Base-by-base conservation (phyloP, 495 filamentous ascomycete species). In the Podospora pseudopauciseta region DNA sequence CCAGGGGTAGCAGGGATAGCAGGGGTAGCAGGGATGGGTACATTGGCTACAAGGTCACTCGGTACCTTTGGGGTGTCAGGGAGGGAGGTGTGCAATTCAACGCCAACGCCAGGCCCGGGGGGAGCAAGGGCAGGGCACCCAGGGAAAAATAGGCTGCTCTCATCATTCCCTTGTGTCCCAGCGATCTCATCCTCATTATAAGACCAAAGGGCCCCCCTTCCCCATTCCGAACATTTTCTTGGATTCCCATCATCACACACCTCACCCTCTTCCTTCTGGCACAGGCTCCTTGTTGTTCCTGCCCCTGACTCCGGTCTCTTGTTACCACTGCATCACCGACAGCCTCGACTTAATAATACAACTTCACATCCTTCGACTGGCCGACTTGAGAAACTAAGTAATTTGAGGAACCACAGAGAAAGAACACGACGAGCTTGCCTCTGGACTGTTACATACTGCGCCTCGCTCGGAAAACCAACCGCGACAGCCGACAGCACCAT, bases 121-220 rank as follows among this genome's bases (percentile, higher is more conserved):
- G 70, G 66, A 64, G 62, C 63, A 64, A 64, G 70, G 63, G 65
- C 63, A 64, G 61, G 65, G 67, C 5, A 49, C 5, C 39, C 39
- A 49, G 59, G 27, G 71, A 72, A 74, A 76, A 71, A 65, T 49
- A 69, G 56, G 39, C 44, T 13, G 44, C 70, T 74, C 65, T 69
- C 67, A 71, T 71, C 66, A 70, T 75, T 75, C 69, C 72, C 69
- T 66, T 65, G 68, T 49, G 65, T 68, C 64, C 67, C 44, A 70
- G 72, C 68, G 68, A 71, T 74, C 66, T 66, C 65, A 70, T 73
- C 74, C 74, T 76, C 63, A 68, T 77, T 75, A 74, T 74, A 74
- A 73, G 73, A 72, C 69, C 60, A 60, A 63, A 56, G 32, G 60
- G 67, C 67, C 71, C 70, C 75, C 75, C 68, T 70, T 71, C 70